Base-by-base conservation (phyloP, 108 stramenopile species). In the Cyclotella choctawhatcheeana region DNA sequence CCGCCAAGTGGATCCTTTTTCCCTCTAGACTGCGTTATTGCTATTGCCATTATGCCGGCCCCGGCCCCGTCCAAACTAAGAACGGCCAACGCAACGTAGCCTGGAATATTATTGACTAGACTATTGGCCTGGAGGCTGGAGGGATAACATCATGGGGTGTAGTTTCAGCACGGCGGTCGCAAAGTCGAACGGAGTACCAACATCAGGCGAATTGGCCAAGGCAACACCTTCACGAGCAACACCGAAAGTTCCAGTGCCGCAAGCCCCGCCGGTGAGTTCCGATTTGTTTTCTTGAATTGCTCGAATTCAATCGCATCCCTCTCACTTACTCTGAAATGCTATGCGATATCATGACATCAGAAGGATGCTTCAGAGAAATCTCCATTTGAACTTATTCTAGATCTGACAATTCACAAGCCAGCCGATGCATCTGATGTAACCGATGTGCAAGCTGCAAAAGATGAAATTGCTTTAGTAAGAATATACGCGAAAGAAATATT, bases 401-500 rank as follows among this genome's bases (percentile, higher is more conserved):
- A 69, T 7, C 6, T 69, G 18, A 44, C 55, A 0, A 8, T 32
- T 5, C 32, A 54, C 14, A 69, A 56, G 44, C 55, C 54, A 10
- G 16, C 44, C 10, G 67, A 69, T 58, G 67, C 67, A 25, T 56
- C 35, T 44, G 67, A 69, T 27, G 37, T 69, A 1, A n/a, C 18
- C 18, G 34, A 56, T 44, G 16, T 56, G 4, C 0, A 29, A 2
- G 2, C 37, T 18, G 67, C 67, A n/a, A 69, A 56, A 44, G 37
- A 55, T 40, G 53, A 69, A 56, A 69, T 69, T 44, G 25, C 5
- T 10, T 14, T 5, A 43, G 44, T 69, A 8, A 33, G 67, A 25
- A 22, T 16, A 30, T 58, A 56, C 44, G 67, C 67, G 21, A 24
- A 56, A 58, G 22, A 58, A 44, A 44, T 56, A 14, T 56, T 69